phyloP scores from a whole-genome alignment of 164 flowering plant genomes.

The Magnolia kwangsiensis region DNA sequence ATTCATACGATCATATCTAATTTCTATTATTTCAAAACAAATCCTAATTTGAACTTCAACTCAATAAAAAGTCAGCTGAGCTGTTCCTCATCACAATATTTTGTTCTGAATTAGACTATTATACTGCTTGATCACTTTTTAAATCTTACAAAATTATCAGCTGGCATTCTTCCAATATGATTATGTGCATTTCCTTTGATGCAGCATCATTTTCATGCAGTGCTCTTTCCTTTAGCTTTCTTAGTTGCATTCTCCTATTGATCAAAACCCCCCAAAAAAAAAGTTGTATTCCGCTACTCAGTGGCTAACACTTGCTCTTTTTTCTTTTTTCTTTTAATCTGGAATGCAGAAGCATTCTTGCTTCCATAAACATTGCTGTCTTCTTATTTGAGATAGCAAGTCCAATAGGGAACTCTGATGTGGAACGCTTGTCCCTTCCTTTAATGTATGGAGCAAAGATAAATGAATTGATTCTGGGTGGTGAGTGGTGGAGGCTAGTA shows the following conservation, averaged over 20 bases:
- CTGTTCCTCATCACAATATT: background rate
- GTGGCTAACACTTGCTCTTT: background rate
- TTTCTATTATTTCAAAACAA: background rate
- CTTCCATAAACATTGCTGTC: slow-evolving; percentile 60
- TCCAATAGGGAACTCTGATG: slow-evolving; percentile 46
- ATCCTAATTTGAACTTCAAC: background rate
- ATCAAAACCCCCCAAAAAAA: background rate
- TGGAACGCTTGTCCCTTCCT: slow-evolving; percentile 55
- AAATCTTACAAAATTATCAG: background rate
- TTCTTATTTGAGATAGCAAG: slow-evolving; percentile 67
- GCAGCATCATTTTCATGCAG: background rate
- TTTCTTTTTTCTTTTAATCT: slow-evolving; percentile 4
- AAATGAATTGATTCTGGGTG: slow-evolving; percentile 59
- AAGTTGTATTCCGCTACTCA: background rate
- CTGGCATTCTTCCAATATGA: background rate
- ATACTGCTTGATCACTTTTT: background rate
- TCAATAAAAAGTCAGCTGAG: background rate
- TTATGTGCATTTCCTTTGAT: background rate
- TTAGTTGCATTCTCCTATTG: background rate
- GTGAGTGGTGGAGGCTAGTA: slow-evolving; percentile 89
- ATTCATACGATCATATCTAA: background rate
- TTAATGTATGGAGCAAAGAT: slow-evolving; percentile 70
- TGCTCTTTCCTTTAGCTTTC: background rate
- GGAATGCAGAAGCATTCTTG: slow-evolving; percentile 51
- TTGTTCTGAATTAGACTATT: background rate